A percentile compares a stretch with the other conserved stretches of the same genome.
Evolutionary conservation across 495 filamentous ascomycete genomes (phyloP).

Genomic region (Penicillium fimorum): DNA sequence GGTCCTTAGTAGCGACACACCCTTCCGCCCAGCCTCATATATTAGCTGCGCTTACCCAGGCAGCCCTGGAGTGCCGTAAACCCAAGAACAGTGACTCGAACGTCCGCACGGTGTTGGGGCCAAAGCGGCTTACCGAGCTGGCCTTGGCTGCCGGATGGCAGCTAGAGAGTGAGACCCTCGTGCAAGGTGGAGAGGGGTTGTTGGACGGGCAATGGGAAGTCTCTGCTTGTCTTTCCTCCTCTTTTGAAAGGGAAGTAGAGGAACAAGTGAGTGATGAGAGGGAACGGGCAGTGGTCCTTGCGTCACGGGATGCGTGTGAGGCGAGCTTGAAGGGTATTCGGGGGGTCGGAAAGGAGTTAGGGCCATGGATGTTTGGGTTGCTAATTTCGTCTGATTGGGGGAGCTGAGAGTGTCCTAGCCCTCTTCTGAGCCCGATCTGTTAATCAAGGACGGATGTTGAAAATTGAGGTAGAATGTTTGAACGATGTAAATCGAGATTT

Average conservation of each 20-base stretch:
- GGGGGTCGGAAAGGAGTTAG: conserved; percentile 35
- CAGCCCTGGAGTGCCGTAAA: conserved; percentile 25
- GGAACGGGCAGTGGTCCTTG: conserved; percentile 32
- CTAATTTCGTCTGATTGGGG: conserved; percentile 30
- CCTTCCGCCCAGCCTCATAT: conserved; percentile 27
- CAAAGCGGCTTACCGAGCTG: conserved; percentile 29
- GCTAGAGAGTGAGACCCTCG: conserved; percentile 29
- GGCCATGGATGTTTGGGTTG: conserved; percentile 52
- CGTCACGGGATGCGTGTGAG: conserved; percentile 35
- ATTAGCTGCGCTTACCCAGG: conserved; percentile 25
- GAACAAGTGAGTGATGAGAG: conserved; percentile 31
- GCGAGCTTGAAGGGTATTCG: conserved; percentile 26
- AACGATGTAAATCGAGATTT: too few relatives aligned
- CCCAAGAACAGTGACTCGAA: conserved; percentile 33
- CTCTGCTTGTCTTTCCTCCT: conserved; percentile 28
- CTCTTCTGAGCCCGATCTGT: neutral
- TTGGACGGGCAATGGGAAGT: conserved; percentile 51
- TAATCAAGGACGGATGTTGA: too few relatives aligned
- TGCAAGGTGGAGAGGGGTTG: conserved; percentile 33
- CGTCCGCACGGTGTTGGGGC: conserved; percentile 43
- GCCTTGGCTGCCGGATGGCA: conserved; percentile 27
- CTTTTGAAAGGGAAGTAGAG: conserved; percentile 28
- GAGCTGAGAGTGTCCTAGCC: neutral
- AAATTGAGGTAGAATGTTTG: too few relatives aligned
- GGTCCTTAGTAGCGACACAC: conserved; percentile 28